Percentiles rank a stretch among this genome's conserved stretches.
These are phyloP conservation scores for Pythium brachiatum DNA, from an alignment of 352 stramenopile genomes.

Conservation along the genomic window DNA sequence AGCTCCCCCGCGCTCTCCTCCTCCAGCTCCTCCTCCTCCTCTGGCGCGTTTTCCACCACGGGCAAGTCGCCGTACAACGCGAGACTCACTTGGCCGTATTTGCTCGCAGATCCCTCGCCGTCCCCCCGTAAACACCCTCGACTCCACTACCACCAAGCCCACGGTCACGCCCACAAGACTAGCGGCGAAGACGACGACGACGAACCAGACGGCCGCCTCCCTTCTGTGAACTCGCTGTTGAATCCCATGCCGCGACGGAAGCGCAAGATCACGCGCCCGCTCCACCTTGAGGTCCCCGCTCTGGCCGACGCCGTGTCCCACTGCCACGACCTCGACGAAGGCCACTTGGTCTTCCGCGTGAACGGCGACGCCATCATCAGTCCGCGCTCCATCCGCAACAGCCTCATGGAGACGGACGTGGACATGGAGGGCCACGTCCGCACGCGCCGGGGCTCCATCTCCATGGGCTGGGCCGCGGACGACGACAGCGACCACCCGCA, in stretches of 20 bases:
- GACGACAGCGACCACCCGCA: slow-evolving; percentile 2
- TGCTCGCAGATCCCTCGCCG: slow-evolving; percentile 20
- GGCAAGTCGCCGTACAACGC: slow-evolving; percentile 11
- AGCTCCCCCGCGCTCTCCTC: slow-evolving; percentile 14
- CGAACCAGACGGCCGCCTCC: neutral
- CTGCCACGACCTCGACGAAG: slow-evolving; percentile 27
- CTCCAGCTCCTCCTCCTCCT: slow-evolving; percentile 1
- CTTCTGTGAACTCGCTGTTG: neutral
- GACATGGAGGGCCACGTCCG: slow-evolving; percentile 42
- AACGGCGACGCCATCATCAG: slow-evolving; percentile 67
- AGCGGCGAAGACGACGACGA: slow-evolving; percentile 14
- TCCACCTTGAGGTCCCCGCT: slow-evolving; percentile 24
- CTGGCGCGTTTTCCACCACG: slow-evolving; percentile 2
- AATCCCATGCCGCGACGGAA: slow-evolving; percentile 23
- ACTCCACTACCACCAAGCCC: neutral
- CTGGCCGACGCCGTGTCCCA: slow-evolving; percentile 31
- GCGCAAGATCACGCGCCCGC: slow-evolving; percentile 13
- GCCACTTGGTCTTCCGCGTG: slow-evolving; percentile 49
- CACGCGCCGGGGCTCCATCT: slow-evolving; percentile 29
- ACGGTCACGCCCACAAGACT: neutral
- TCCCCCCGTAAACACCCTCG: slow-evolving; percentile 19
- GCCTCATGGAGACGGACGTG: slow-evolving; percentile 52
- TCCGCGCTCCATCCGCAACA: slow-evolving; percentile 64
- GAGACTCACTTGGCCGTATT: slow-evolving; percentile 19
- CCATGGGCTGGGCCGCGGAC: slow-evolving; percentile 12